phyloP scores from a whole-genome alignment of 768 basidiomycete genomes.

The Lactarius quietus region DNA sequence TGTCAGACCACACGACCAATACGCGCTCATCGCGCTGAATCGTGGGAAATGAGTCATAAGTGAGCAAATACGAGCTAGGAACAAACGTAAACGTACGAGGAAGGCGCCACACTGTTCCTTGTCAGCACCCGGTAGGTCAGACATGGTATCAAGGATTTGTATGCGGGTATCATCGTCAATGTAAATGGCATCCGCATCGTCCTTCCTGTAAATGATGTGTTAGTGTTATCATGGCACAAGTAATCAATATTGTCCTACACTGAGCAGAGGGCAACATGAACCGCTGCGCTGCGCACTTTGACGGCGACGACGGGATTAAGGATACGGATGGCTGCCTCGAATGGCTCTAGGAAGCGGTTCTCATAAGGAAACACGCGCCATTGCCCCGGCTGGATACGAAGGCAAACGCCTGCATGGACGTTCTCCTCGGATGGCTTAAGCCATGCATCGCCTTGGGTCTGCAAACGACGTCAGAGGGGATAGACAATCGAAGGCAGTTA shows the following conservation, averaged over 20 bases:
- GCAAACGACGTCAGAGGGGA: constrained; percentile 31
- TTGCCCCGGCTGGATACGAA: constrained; percentile 63
- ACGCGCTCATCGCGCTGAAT: constrained; percentile 76
- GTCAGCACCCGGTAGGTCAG: constrained; percentile 67
- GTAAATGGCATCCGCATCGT: constrained; percentile 58
- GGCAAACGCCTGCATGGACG: constrained; percentile 71
- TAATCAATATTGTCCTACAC: constrained; percentile 45
- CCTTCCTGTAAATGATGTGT: constrained; percentile 40
- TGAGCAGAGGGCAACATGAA: constrained; percentile 70
- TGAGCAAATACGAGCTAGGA: background rate
- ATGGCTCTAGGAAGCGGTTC: constrained; percentile 73
- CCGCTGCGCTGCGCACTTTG: constrained; percentile 73
- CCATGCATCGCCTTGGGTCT: constrained; percentile 84
- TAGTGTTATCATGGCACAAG: background rate
- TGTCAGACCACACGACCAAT: constrained; percentile 81
- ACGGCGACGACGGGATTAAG: constrained; percentile 85
- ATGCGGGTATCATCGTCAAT: constrained; percentile 82
- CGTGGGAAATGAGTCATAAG: background rate
- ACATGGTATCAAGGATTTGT: constrained; percentile 74
- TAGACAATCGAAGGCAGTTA: background rate
- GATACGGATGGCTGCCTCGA: constrained; percentile 70
- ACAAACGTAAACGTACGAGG: constrained; percentile 46
- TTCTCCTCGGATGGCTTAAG: constrained; percentile 85
- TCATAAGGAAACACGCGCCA: constrained; percentile 86
- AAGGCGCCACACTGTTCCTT: constrained; percentile 93